Base-by-base conservation (phyloP, 1,284 basidiomycete genomes). In the Gomphus bonarii region DNA sequence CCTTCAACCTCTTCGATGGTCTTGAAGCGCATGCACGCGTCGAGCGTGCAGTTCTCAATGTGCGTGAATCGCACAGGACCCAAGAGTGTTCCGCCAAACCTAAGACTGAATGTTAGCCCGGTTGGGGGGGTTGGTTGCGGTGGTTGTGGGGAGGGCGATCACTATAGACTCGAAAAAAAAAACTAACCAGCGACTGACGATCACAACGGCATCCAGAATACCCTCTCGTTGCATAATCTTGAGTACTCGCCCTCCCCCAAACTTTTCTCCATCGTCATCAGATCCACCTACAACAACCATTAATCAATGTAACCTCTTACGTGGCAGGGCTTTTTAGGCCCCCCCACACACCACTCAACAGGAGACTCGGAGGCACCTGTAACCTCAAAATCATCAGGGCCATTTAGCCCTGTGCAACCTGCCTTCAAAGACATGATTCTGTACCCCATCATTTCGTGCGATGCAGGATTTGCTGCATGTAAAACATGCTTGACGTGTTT, bases 31-130 rank as follows among this genome's bases (percentile, higher is more conserved):
- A 75, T 75, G 64, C 89, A 85, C 7, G 88, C 89, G 65, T 89
- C 85, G 14, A 75, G 69, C 1, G 88, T 74, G 64, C 86, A 90
- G 3, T 76, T 80, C 65, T 87, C 82, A 60, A 92, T 87, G 63
- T 92, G 89, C 1, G 77, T 69, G 67, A 91, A 93, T n/a, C 90
- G 75, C 10, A 74, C 78, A 10, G 82, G 80, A 2, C 82, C 82
- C 3, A 85, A 67, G 72, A 91, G 72, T 28, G 78, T 81, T 9
- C 90, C 91, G 0, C 89, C 90, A 63, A 85, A 92, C 86, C 88
- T 86, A 12, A n/a, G 61, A 9, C 50, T 51, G 43, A n/a, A 59
- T 53, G 10, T 47, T 18, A 31, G 33, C 20, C 50, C 42, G 49
- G 5, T n/a, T n/a, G n/a, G n/a, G n/a, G n/a, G n/a, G n/a, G n/a